Conservation (phyloP, 257 asterid species). For the Solanum arcanum region DNA sequence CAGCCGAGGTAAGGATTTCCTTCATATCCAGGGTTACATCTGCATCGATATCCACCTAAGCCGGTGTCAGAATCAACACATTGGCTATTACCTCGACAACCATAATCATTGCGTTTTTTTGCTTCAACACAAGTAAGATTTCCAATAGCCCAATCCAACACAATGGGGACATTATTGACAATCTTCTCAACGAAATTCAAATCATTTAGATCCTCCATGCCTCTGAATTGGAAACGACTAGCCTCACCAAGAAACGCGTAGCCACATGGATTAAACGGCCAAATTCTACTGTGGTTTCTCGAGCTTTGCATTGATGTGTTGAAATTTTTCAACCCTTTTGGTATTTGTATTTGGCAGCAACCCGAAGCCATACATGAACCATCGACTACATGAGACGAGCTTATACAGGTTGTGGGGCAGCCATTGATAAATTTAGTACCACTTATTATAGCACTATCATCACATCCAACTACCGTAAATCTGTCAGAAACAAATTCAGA, state of each 20-base stretch:
- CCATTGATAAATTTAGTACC: conserved; percentile 31
- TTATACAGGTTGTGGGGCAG: conserved; percentile 30
- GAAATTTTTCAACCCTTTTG: conserved; percentile 32
- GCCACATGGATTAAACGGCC: conserved; percentile 30
- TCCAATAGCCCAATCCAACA: conserved; percentile 68
- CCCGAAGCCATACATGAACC: conserved; percentile 40
- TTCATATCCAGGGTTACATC: conserved; percentile 32
- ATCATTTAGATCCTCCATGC: conserved; percentile 14
- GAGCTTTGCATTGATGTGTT: not conserved
- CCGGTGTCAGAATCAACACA: conserved; percentile 41
- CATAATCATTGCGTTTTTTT: not conserved
- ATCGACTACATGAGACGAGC: conserved; percentile 9
- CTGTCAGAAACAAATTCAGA: conserved; percentile 13
- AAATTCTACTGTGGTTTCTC: not conserved
- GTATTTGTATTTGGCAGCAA: conserved; percentile 42
- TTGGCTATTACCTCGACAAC: conserved; percentile 20
- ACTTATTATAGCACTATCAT: conserved; percentile 18
- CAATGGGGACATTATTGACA: conserved; percentile 21
- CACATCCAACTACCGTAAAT: conserved; percentile 39
- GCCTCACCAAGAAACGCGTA: conserved; percentile 47
- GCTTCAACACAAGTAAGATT: conserved; percentile 22
- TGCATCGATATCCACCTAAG: conserved; percentile 44
- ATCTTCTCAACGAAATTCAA: conserved; percentile 13
- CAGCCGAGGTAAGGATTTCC: conserved; percentile 50
- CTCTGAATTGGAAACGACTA: conserved; percentile 16